Conservation (phyloP, 2,329 filamentous ascomycete species). For the Aspergillus nomiae region DNA sequence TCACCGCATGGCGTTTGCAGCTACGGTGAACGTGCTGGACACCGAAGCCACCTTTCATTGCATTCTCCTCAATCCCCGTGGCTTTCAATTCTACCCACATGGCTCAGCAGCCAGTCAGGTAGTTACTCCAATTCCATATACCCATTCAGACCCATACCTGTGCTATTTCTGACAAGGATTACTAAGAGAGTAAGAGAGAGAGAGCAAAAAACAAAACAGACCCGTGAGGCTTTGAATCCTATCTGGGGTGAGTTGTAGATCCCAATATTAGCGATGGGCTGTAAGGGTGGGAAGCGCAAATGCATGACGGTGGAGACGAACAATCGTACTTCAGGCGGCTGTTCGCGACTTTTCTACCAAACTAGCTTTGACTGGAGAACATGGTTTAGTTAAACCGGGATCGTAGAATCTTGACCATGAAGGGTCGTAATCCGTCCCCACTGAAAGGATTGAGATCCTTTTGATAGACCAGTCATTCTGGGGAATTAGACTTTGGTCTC, state of each 20-base stretch:
- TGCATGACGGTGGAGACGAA: not conserved
- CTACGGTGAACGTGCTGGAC: not conserved
- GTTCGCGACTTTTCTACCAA: not conserved
- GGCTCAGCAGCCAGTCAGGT: not conserved
- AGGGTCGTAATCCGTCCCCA: not conserved
- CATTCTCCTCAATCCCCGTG: not conserved
- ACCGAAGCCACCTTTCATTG: not conserved
- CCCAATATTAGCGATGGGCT: slow-evolving; percentile 4
- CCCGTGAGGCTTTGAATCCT: slow-evolving; percentile 2
- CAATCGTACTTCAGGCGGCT: not conserved
- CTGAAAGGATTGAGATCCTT: not conserved
- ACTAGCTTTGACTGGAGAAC: not conserved
- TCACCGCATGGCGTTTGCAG: slow-evolving; percentile 1
- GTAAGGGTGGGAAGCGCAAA: not conserved
- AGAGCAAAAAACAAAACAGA: not conserved
- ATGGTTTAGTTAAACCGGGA: not conserved
- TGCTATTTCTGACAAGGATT: not conserved
- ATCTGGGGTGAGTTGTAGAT: slow-evolving; percentile 8
- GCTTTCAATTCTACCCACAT: slow-evolving; percentile 5
- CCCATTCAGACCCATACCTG: not conserved
- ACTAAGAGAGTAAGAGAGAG: not conserved
- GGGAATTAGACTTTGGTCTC: not conserved
- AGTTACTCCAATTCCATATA: not conserved
- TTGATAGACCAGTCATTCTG: slow-evolving; percentile 2
- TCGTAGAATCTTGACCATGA: slow-evolving; percentile 1